phyloP scores from a whole-genome alignment of 169 alveolate genomes.

The Babesia bovis region DNA sequence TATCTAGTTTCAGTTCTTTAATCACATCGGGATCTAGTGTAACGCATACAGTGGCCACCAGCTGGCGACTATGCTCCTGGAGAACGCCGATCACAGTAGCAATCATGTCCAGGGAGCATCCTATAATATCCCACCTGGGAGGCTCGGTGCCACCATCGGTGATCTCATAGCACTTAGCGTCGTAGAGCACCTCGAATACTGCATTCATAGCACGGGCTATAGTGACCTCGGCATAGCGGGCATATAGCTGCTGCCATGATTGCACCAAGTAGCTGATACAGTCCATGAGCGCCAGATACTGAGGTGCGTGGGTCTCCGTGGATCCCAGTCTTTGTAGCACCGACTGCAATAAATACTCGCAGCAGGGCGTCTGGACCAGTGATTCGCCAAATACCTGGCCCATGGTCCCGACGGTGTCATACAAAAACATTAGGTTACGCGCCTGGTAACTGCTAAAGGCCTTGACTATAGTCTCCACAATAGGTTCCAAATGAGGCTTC shows the following conservation, averaged over 20 bases:
- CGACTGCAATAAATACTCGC: conserved; percentile 17
- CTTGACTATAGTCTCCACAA: conserved; percentile 71
- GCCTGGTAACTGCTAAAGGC: conserved; percentile 81
- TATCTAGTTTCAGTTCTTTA: not conserved
- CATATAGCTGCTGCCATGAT: conserved; percentile 20
- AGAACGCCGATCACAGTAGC: conserved; percentile 9
- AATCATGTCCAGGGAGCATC: conserved; percentile 32
- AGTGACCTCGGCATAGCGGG: conserved; percentile 15
- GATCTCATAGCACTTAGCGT: conserved; percentile 10
- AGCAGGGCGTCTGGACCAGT: conserved; percentile 15
- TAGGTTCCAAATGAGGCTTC: conserved; percentile 73
- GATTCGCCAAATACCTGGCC: conserved; percentile 47
- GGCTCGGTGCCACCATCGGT: conserved; percentile 16
- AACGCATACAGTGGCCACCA: not conserved
- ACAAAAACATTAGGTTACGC: conserved; percentile 77
- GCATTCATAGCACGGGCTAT: conserved; percentile 23
- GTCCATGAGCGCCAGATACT: conserved; percentile 52
- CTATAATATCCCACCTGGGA: conserved; percentile 46
- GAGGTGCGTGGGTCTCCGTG: conserved; percentile 29
- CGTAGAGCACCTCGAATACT: conserved; percentile 31
- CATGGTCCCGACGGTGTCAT: conserved; percentile 82
- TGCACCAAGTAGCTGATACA: conserved; percentile 36
- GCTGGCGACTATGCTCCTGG: conserved; percentile 4
- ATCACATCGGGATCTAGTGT: conserved; percentile 7
- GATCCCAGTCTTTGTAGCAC: conserved; percentile 24